phyloP scores from a whole-genome alignment of 768 basidiomycete species.

The Kwoniella heveanensis region DNA sequence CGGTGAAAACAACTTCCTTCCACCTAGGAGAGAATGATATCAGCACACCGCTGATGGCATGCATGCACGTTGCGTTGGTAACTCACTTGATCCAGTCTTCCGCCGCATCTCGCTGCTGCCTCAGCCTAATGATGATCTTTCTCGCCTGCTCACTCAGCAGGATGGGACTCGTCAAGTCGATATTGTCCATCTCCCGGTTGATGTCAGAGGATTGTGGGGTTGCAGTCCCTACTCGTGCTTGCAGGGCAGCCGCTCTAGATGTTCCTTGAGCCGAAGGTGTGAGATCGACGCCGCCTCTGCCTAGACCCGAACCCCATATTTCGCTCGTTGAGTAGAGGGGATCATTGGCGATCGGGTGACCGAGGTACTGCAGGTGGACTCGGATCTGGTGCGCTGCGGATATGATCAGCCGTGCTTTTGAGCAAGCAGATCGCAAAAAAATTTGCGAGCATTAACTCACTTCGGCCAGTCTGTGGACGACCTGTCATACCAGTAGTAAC shows the following conservation, averaged over 20 bases:
- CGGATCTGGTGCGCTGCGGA: conserved; percentile 90
- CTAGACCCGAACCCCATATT: conserved; percentile 69
- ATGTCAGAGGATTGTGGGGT: conserved; percentile 19
- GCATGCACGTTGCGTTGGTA: neutral
- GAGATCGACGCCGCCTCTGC: conserved; percentile 78
- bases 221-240: conserved; percentile 9
- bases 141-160: conserved; percentile 54
- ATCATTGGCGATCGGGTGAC: conserved; percentile 91
- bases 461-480: conserved; percentile 85
- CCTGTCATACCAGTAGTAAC: conserved; percentile 63
- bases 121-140: conserved; percentile 52
- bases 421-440: conserved; percentile 1
- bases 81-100: conserved; percentile 57
- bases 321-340: conserved; percentile 76
- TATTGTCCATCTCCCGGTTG: conserved; percentile 41
- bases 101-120: conserved; percentile 54
- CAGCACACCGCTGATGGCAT: neutral
- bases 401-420: conserved; percentile 10
- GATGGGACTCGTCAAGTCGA: conserved; percentile 54
- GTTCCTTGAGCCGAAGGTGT: conserved; percentile 69
- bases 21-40: conserved; percentile 34
- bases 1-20: conserved; percentile 56
- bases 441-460: conserved; percentile 64
- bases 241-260: conserved; percentile 59
- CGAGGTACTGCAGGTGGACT: conserved; percentile 93